phyloP scores from a whole-genome alignment of 805 yeast genomes.

The Soucietia sequanensis region DNA sequence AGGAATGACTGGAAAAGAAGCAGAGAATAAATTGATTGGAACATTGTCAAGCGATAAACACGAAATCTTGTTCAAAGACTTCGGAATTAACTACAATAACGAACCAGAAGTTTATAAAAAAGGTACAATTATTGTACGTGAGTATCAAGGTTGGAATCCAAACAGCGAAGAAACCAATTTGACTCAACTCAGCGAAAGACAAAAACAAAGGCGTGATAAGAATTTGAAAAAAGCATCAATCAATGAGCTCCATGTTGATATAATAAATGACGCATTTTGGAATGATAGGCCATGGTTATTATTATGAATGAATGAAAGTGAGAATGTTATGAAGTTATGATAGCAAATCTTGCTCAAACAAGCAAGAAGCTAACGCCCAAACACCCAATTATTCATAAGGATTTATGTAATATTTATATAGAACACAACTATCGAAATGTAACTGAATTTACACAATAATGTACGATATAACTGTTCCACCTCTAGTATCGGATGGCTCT shows the following conservation, averaged over 20 bases:
- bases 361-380: too few species aligned
- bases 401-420: too few species aligned
- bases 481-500: too few species aligned
- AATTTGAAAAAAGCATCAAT: conserved; percentile 48
- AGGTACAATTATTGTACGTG: conserved; percentile 68
- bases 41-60: conserved; percentile 83
- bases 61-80: conserved; percentile 74
- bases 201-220: conserved; percentile 49
- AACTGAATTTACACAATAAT: too few species aligned
- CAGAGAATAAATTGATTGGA: conserved; percentile 75
- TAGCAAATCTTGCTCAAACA: too few species aligned
- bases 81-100: conserved; percentile 85
- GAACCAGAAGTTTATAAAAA: conserved; percentile 87
- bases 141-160: conserved; percentile 23
- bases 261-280: conserved; percentile 70
- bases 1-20: conserved; percentile 70
- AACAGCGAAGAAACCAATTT: conserved; percentile 11
- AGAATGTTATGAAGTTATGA: too few species aligned
- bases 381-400: too few species aligned
- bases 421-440: too few species aligned
- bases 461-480: too few species aligned
- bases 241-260: conserved; percentile 51
- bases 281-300: conserved; percentile 36
- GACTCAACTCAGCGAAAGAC: conserved; percentile 36
- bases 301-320: too few species aligned